Conservation (phyloP, 73 alveolate species). For the Tetrahymena malaccensis region DNA sequence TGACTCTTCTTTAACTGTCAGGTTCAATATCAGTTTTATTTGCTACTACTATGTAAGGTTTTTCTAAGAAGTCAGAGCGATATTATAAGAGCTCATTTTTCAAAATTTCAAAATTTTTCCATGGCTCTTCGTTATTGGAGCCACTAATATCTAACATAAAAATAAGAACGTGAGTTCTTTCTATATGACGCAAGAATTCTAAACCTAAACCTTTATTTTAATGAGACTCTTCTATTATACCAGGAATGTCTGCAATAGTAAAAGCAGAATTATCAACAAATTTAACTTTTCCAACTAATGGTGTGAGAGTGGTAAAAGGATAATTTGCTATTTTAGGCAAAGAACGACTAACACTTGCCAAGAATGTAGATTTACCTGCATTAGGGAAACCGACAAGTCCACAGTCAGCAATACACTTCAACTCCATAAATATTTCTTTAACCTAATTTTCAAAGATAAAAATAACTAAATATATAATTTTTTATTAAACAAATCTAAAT, state of each 20-base stretch:
- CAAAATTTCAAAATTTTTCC: conserved; percentile 18
- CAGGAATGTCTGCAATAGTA: conserved; percentile 90
- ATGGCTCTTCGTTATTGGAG: neutral
- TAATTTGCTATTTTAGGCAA: conserved; percentile 94
- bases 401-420: conserved; percentile 84
- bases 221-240: conserved; percentile 89
- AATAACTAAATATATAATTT: neutral
- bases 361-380: conserved; percentile 91
- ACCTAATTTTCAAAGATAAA: conserved; percentile 9
- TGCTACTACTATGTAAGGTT: conserved; percentile 42
- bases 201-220: conserved; percentile 86
- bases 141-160: conserved; percentile 33
- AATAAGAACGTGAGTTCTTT: conserved; percentile 65
- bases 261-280: conserved; percentile 72
- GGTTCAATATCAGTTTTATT: conserved; percentile 35
- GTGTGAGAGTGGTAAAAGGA: conserved; percentile 95
- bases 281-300: conserved; percentile 64
- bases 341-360: conserved; percentile 80
- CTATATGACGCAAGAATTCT: conserved; percentile 84
- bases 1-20: neutral
- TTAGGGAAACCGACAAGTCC: conserved; percentile 96
- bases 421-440: conserved; percentile 57
- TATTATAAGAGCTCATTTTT: conserved; percentile 37
- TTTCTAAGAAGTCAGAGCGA: conserved; percentile 24
- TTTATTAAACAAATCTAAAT: neutral